These are phyloP conservation scores for Crassisporium funariophilum DNA, from an alignment of 768 basidiomycete genomes.

Conservation along the genomic window DNA sequence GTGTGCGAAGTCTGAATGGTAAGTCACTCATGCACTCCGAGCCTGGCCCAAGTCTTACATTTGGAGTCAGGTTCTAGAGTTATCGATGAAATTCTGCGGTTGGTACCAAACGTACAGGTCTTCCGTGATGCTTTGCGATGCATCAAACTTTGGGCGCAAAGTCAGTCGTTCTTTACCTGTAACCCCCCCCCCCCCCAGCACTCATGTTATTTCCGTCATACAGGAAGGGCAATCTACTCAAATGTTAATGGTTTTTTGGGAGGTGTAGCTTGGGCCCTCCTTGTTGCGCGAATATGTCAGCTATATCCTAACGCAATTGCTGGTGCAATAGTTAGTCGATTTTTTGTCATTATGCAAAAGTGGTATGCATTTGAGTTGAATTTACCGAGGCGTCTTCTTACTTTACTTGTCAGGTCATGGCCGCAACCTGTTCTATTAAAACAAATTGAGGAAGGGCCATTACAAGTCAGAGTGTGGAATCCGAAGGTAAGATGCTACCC, in stretches of 20 bases:
- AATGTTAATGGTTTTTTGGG: constrained; percentile 98
- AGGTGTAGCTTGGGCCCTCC: constrained; percentile 98
- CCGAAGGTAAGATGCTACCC: constrained; percentile 63
- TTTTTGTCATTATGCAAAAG: constrained; percentile 98
- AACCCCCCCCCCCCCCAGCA: background rate
- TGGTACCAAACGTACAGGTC: constrained; percentile 92
- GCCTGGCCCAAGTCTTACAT: constrained; percentile 12
- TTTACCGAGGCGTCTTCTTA: constrained; percentile 3
- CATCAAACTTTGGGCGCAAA: constrained; percentile 97
- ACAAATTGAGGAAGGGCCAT: constrained; percentile 93
- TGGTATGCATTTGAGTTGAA: constrained; percentile 57
- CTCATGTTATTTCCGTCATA: background rate
- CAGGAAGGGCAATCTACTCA: constrained; percentile 95
- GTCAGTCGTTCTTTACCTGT: constrained; percentile 47
- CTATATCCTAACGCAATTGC: constrained; percentile 94
- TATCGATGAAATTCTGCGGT: constrained; percentile 91
- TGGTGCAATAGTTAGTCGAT: constrained; percentile 94
- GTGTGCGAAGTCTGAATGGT: constrained; percentile 94
- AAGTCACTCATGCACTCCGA: constrained; percentile 12
- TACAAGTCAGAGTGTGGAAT: constrained; percentile 97
- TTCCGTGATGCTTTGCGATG: constrained; percentile 94
- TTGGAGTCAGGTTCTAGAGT: constrained; percentile 78
- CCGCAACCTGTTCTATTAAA: constrained; percentile 97
- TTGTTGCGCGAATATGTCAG: constrained; percentile 99
- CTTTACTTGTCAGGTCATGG: constrained; percentile 74